A percentile compares a stretch with the other conserved stretches of the same genome.
phyloP scores from a whole-genome alignment of 768 basidiomycete species.

The Agaricus subrufescens region DNA sequence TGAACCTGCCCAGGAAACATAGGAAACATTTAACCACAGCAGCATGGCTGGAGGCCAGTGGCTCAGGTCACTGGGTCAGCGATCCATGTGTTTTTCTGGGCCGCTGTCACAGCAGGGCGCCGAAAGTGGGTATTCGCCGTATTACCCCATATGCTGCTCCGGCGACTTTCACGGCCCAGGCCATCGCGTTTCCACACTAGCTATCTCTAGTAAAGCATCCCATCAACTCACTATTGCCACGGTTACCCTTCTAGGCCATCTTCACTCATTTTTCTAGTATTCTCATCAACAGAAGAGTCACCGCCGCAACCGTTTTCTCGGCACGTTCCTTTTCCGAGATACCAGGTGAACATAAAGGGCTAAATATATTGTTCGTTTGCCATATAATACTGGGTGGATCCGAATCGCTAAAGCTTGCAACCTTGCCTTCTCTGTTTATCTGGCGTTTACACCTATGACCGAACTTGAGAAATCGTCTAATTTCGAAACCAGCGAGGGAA shows the following conservation, averaged over 20 bases:
- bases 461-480: conserved; percentile 3
- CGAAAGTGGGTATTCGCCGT: too few relatives aligned
- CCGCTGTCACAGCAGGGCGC: too few relatives aligned
- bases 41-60: too few relatives aligned
- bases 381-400: not conserved
- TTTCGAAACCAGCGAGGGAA: conserved; percentile 18
- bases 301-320: not conserved
- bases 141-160: not conserved
- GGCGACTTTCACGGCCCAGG: not conserved
- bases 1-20: too few relatives aligned
- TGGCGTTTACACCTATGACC: not conserved
- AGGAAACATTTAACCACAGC: too few relatives aligned
- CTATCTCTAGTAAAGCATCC: too few relatives aligned
- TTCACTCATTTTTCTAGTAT: not conserved
- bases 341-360: not conserved
- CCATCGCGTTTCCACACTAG: not conserved
- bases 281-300: not conserved
- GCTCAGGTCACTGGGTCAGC: too few relatives aligned
- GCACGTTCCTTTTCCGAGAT: not conserved
- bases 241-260: not conserved
- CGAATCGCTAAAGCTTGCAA: not conserved
- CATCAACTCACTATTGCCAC: too few relatives aligned
- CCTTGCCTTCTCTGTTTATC: not conserved
- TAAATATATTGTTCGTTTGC: not conserved
- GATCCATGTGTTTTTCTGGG: too few relatives aligned